Percentiles rank a stretch among this genome's conserved stretches.
Conservation (phyloP, 2,329 filamentous ascomycete genomes). For the Claviceps fusiformis region DNA sequence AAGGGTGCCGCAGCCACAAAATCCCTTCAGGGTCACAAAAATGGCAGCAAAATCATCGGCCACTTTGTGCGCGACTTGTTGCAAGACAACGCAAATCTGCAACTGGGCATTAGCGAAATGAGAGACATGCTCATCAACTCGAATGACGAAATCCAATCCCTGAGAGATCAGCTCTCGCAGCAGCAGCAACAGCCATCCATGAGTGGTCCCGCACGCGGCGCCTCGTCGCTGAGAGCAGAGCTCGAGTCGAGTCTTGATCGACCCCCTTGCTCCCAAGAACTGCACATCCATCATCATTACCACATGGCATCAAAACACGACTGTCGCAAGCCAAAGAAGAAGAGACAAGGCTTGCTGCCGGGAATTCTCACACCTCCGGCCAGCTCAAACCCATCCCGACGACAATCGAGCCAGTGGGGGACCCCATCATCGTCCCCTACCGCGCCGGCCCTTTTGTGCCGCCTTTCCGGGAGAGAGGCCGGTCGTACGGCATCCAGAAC, state of each 20-base stretch:
- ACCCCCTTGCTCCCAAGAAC: slow-evolving; percentile 45
- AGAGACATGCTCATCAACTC: slow-evolving; percentile 82
- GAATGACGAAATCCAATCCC: slow-evolving; percentile 80
- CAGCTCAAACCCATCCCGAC: slow-evolving; percentile 17
- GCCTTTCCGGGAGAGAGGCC: slow-evolving; percentile 32
- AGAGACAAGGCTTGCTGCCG: slow-evolving; percentile 49
- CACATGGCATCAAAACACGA: slow-evolving; percentile 55
- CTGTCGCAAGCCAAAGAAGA: slow-evolving; percentile 54
- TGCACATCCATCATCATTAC: slow-evolving; percentile 93
- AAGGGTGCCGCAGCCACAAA: slow-evolving; percentile 67
- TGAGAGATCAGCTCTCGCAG: slow-evolving; percentile 67
- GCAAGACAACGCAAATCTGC: slow-evolving; percentile 87
- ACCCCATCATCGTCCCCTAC: slow-evolving; percentile 24
- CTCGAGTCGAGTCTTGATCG: slow-evolving; percentile 37
- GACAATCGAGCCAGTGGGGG: slow-evolving; percentile 26
- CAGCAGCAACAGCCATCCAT: slow-evolving; percentile 53
- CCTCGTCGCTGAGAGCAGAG: slow-evolving; percentile 56
- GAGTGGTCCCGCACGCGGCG: slow-evolving; percentile 22
- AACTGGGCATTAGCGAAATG: slow-evolving; percentile 81
- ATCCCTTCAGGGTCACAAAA: slow-evolving; percentile 44
- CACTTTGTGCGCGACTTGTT: slow-evolving; percentile 93
- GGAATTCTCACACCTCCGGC: slow-evolving; percentile 46
- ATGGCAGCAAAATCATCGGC: slow-evolving; percentile 62
- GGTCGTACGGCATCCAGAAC: slow-evolving; percentile 30
- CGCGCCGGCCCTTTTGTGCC: slow-evolving; percentile 27